phyloP scores from a whole-genome alignment of 176 grass and related monocot species.

The Avena eriantha region DNA sequence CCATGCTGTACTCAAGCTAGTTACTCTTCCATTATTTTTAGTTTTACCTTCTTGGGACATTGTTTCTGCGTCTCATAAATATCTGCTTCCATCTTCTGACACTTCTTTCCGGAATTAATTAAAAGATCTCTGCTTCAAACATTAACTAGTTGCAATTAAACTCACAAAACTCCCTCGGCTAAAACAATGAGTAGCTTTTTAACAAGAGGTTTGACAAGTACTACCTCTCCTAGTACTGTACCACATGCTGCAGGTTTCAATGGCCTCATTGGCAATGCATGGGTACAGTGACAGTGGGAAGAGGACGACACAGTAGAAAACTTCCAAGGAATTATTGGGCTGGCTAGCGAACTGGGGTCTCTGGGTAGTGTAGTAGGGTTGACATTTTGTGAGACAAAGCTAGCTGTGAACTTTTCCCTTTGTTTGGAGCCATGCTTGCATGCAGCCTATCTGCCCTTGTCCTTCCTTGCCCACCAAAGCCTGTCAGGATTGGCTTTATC shows the following conservation, averaged over 20 bases:
- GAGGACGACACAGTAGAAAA: constrained; percentile 41
- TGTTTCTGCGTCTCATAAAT: background rate
- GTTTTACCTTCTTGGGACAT: background rate
- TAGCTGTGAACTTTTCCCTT: constrained; percentile 40
- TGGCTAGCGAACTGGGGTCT: constrained; percentile 18
- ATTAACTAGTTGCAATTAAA: background rate
- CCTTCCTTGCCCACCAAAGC: constrained; percentile 45
- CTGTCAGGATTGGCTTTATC: constrained; percentile 23
- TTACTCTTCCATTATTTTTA: background rate
- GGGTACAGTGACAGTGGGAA: constrained; percentile 42
- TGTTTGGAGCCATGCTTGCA: constrained; percentile 43
- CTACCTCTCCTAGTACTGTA: constrained; percentile 41
- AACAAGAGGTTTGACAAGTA: constrained; percentile 16
- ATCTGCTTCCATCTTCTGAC: background rate
- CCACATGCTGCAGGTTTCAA: constrained; percentile 25
- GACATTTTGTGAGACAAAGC: constrained; percentile 45
- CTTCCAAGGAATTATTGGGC: constrained; percentile 35
- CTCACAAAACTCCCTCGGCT: background rate
- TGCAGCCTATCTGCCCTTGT: constrained; percentile 28
- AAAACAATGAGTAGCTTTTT: background rate
- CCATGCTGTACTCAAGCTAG: background rate
- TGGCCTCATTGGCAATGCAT: constrained; percentile 20
- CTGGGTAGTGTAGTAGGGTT: constrained; percentile 36
- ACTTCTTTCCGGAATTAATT: background rate
- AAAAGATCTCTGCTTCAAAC: background rate